A percentile compares a stretch with the other conserved stretches of the same genome.
Conservation (phyloP, 495 filamentous ascomycete genomes). For the Aspergillus carlsbadensis region DNA sequence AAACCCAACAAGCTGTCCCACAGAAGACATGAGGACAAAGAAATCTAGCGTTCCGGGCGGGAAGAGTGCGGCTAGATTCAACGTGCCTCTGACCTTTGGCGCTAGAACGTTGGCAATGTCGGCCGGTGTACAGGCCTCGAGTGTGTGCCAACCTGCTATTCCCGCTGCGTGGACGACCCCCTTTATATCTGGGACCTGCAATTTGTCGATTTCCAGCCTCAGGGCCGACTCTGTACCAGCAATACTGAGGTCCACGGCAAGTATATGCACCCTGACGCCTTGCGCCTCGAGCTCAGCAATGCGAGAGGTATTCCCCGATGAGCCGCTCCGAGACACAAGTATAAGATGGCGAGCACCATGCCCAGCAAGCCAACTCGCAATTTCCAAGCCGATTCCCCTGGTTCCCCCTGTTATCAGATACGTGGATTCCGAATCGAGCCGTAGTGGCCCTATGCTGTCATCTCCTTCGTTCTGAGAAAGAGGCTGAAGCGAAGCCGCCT, state of each 20-base stretch:
- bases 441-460: too few species aligned
- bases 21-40: slow-evolving; percentile 39
- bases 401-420: slow-evolving; percentile 50
- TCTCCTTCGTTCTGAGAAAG: slow-evolving; percentile 27
- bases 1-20: slow-evolving; percentile 35
- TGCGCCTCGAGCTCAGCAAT: slow-evolving; percentile 19
- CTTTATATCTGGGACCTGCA: slow-evolving; percentile 32
- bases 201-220: slow-evolving; percentile 15
- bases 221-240: slow-evolving; percentile 18
- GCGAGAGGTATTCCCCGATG: slow-evolving; percentile 12
- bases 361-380: slow-evolving; percentile 35
- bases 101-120: slow-evolving; percentile 34
- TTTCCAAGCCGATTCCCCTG: slow-evolving; percentile 40
- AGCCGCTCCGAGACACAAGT: slow-evolving; percentile 36
- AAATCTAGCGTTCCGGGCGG: slow-evolving; percentile 32
- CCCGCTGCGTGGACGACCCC: slow-evolving; percentile 52
- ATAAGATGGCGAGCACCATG: slow-evolving; percentile 41
- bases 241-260: slow-evolving; percentile 27
- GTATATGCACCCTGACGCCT: slow-evolving; percentile 27
- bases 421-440: slow-evolving; percentile 32
- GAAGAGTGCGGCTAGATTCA: slow-evolving; percentile 37
- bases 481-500: slow-evolving; percentile 29
- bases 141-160: slow-evolving; percentile 38
- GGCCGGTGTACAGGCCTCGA: slow-evolving; percentile 33
- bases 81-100: slow-evolving; percentile 42